Base-by-base conservation (phyloP, 2,329 filamentous ascomycete genomes). In the Aspergillus brunneoviolaceus region DNA sequence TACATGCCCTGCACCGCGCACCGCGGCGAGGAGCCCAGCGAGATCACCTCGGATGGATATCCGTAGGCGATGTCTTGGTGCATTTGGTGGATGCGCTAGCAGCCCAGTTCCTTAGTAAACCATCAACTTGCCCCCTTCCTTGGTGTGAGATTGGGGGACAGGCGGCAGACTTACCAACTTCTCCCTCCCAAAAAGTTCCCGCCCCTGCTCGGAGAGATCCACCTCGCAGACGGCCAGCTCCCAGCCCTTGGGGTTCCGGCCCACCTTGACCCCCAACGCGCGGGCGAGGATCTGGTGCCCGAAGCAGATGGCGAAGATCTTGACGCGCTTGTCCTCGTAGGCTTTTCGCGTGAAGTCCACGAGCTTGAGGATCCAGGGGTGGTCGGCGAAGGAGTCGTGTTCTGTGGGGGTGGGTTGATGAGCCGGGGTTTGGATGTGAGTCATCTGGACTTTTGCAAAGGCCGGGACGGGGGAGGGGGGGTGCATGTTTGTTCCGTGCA, bases 1-100 rank as follows among this genome's bases (percentile, higher is more conserved):
- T 95, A 90, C 84, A 96, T 91, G 62, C 87, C 89, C 74, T 96
- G 92, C n/a, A 92, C 87, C 10, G 82, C 77, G 77, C 92, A 96
- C 50, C 81, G 77, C 3, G 83, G 81, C 2, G 89, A 89, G 47
- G 81, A 83, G 2, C 86, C 91, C 2, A 96, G 81, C 2, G 80
- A 76, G 58, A 88, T 81, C 2, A 88, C 84, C 57, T 82, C 85
- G 5, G 80, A 70, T 0, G 91, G 91, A 57, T 86, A 85, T 23
- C 81, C 76, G 66, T 82, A 84, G 5, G 94, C 89, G 42, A 89
- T 84, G 72, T 97, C 91, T 64, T 87, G 85, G 76, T 96, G 92
- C 90, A 96, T 94, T 75, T 96, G 91, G 73, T 93, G 89, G 62
- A 96, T 69, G 53, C 69, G 70, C 73, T 77, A 27, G 27, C 6